Evolutionary conservation across 257 asterid genomes (phyloP), one percentile per base, ranked within the genome.

Genomic region (Nicotiana knightiana): DNA sequence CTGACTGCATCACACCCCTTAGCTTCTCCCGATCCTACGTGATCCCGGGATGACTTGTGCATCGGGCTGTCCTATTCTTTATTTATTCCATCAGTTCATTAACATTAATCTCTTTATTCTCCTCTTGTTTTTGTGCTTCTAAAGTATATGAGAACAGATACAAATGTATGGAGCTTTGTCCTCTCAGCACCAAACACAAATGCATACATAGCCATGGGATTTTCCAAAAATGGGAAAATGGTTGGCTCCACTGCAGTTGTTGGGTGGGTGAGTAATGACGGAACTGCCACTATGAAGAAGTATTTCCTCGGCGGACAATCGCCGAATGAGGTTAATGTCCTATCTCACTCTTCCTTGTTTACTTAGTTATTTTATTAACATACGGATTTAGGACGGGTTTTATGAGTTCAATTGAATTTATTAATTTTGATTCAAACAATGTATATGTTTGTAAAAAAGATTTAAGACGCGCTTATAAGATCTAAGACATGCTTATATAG

Each of bases 181-280:
- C 89, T 94, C 0, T 91, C 97, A 17, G 94, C 94, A 3, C 98
- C 98, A 5, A 88, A 87, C 84, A 26, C 88, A 15, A 89, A 90
- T 68, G 86, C 89, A 16, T 94, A 91, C 81, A 18, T 92, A 0
- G 97, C 83, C 6, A 91, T 94, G 62, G 98, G 97, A 4, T 94
- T 94, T 75, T 94, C 98, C 28, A 87, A 93, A 2, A 48, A 85
- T 10, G 98, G 98, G 3, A n/a, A 79, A 21, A 94, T 94, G 98
- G 88, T 91, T 6, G 97, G 97, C 16, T 94, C 98, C 1, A 90
- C 86, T 24, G 98, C 97, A 21, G 5, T 94, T 24, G 97, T 89
- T 2, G 97, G 95, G 0, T 93, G 98, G 98, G 87, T 85, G 0
- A 83, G 77, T 26, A 8, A 88, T 1, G 83, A 79, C 4, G 88